A percentile compares a stretch with the other conserved stretches of the same genome.
Conservation (phyloP, 108 stramenopile genomes). For the Cyclostephanos tholiformis region DNA sequence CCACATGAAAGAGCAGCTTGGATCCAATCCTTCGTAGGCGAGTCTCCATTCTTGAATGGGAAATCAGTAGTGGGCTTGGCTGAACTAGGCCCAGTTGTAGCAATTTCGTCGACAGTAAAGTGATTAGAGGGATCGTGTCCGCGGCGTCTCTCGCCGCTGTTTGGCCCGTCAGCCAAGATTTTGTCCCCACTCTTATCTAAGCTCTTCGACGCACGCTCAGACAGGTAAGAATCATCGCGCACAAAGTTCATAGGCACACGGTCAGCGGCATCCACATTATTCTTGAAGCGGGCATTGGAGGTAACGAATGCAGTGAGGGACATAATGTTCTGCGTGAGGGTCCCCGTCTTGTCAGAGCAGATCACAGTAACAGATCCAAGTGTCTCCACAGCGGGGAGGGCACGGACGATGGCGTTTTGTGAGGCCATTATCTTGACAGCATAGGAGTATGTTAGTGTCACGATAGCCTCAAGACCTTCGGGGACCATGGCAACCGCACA, state of each 20-base stretch:
- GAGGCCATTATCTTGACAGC: conserved; percentile 88
- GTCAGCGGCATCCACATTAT: conserved; percentile 57
- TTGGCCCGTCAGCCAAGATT: conserved; percentile 44
- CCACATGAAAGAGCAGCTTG: conserved; percentile 70
- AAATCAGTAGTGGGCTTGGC: conserved; percentile 12
- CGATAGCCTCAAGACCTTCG: conserved; percentile 96
- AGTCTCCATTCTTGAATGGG: conserved; percentile 66
- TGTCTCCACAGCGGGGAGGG: conserved; percentile 95
- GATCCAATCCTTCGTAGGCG: conserved; percentile 56
- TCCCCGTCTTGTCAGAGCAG: conserved; percentile 99
- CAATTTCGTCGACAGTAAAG: conserved; percentile 31
- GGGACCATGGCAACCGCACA: conserved; percentile 97
- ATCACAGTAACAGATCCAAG: conserved; percentile 95
- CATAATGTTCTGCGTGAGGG: conserved; percentile 96
- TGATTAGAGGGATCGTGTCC: conserved; percentile 44
- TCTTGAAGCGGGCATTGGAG: conserved; percentile 72
- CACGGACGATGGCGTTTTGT: conserved; percentile 88
- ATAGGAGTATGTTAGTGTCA: conserved; percentile 90
- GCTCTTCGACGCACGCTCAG: conserved; percentile 53
- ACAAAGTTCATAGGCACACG: conserved; percentile 59
- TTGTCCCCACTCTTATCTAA: conserved; percentile 33
- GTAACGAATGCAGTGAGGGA: conserved; percentile 77
- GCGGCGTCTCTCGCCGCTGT: conserved; percentile 35
- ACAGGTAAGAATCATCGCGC: conserved; percentile 64
- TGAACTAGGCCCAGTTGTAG: conserved; percentile 14